Conservation (phyloP, 1,139 yeast genomes). For the Geotrichum cucujoidarum region DNA sequence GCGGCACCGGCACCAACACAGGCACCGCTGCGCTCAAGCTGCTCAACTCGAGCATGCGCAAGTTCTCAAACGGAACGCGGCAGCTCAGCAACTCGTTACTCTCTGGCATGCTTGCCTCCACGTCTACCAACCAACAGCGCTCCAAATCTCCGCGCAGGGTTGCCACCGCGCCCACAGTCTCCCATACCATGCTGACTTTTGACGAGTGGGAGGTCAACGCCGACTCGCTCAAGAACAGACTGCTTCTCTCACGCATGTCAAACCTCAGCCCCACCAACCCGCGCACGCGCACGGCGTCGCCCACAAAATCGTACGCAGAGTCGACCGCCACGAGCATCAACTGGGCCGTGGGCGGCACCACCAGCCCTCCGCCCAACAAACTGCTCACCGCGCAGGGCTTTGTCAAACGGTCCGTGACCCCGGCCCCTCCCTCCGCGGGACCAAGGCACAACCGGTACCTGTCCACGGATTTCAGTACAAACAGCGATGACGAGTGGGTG, state of each 20-base stretch:
- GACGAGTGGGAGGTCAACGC: slow-evolving; percentile 14
- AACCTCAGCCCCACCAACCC: not conserved
- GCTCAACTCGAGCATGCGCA: not conserved
- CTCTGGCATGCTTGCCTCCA: not conserved
- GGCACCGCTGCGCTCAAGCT: not conserved
- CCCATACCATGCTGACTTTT: not conserved
- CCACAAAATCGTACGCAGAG: not conserved
- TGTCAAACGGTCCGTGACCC: not conserved
- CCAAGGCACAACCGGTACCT: not conserved
- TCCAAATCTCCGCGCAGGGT: not conserved
- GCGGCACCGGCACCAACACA: too few species aligned
- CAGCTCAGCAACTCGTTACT: not conserved
- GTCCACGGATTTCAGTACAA: not conserved
- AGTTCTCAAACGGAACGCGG: not conserved
- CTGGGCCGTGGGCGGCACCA: not conserved
- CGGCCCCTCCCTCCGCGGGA: too few species aligned
- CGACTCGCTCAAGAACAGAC: not conserved
- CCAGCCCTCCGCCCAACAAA: not conserved
- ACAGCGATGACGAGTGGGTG: not conserved
- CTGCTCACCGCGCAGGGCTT: not conserved
- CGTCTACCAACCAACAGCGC: not conserved
- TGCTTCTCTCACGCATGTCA: not conserved
- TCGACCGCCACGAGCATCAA: not conserved
- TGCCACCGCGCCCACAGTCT: not conserved
- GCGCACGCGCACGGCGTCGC: not conserved